phyloP scores from a whole-genome alignment of 2,329 filamentous ascomycete species.

The Diaporthe velutina region DNA sequence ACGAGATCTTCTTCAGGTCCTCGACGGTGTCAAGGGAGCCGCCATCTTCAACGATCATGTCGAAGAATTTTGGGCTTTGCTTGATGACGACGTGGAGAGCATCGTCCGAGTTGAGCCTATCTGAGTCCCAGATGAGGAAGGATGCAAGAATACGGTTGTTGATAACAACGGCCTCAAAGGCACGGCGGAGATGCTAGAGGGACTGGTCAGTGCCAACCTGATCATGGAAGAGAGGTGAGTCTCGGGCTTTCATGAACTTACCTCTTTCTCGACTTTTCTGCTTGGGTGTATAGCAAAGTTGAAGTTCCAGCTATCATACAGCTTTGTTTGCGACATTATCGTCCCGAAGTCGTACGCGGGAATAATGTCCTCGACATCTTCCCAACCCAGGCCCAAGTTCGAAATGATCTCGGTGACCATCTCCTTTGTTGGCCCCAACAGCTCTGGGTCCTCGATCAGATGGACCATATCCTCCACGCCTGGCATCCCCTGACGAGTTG shows the following conservation, averaged over 20 bases:
- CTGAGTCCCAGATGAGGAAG: slow-evolving; percentile 32
- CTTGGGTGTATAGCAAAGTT: slow-evolving; percentile 27
- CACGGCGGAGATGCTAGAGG: slow-evolving; percentile 29
- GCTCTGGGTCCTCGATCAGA: slow-evolving; percentile 29
- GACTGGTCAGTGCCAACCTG: neutral
- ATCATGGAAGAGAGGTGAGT: too few relatives aligned
- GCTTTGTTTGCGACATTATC: slow-evolving; percentile 24
- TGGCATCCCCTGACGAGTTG: slow-evolving; percentile 26
- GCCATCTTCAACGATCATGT: slow-evolving; percentile 26
- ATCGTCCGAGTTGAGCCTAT: neutral
- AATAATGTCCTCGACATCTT: slow-evolving; percentile 36
- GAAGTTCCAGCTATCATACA: slow-evolving; percentile 37
- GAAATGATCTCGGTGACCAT: slow-evolving; percentile 28
- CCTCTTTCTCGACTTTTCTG: slow-evolving; percentile 9
- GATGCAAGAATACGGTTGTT: slow-evolving; percentile 38
- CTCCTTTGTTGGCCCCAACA: slow-evolving; percentile 31
- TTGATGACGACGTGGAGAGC: slow-evolving; percentile 35
- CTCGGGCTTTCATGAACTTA: neutral
- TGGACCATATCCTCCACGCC: slow-evolving; percentile 38
- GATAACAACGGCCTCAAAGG: slow-evolving; percentile 29
- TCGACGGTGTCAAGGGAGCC: slow-evolving; percentile 26
- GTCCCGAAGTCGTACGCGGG: slow-evolving; percentile 33
- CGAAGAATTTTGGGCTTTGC: slow-evolving; percentile 31
- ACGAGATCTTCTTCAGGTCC: slow-evolving; percentile 12
- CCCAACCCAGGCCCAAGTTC: slow-evolving; percentile 28